Base-by-base conservation (phyloP, 1,139 yeast genomes). In the Saccharomyces hybrid region DNA sequence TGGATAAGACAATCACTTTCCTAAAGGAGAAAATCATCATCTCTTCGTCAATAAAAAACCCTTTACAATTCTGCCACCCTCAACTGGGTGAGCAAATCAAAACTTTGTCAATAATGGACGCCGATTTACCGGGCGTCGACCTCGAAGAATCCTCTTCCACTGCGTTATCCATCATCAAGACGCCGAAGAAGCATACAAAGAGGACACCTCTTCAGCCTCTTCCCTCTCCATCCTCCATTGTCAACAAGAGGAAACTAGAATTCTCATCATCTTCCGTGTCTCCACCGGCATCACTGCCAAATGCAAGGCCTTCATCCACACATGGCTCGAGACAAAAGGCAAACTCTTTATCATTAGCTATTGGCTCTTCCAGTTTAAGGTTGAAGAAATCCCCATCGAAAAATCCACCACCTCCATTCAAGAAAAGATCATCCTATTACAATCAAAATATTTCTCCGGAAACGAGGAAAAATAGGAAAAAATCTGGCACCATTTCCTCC, bases 1-100 rank as follows among this genome's bases (percentile, higher is more conserved):
- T 93, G 49, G 98, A 91, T 70, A 80, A 79, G 58, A 87, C 95
- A 3, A 89, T 91, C 4, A 77, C 84, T 24, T 67, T 73, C 8
- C 71, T 90, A 55, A 78, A 93, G 58, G 84, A 95, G 3, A 75
- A 89, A 55, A 74, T 88, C 34, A 80, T 88, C 8, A 72, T 76
- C 12, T 63, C 66, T 6, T 60, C 70, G 1, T 58, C 65, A 2
- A 62, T 64, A 9, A 66, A 60, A 32, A 67, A 64, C 52, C 68
- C 71, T 2, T 54, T 68, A 31, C 68, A 65, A 53, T 63, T 67
- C 49, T 52, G 11, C 7, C 44, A 38, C 4, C 44, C 21, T 8
- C 24, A 19, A 34, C 57, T 12, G 55, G 52, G 47, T 50, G 50
- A 4, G 52, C 57, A 3, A 50, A 53, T 38, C 44, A 38, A 38